Evolutionary conservation across 768 basidiomycete genomes (phyloP), one percentile per base, ranked within the genome.

Genomic region (Trametes maxima): DNA sequence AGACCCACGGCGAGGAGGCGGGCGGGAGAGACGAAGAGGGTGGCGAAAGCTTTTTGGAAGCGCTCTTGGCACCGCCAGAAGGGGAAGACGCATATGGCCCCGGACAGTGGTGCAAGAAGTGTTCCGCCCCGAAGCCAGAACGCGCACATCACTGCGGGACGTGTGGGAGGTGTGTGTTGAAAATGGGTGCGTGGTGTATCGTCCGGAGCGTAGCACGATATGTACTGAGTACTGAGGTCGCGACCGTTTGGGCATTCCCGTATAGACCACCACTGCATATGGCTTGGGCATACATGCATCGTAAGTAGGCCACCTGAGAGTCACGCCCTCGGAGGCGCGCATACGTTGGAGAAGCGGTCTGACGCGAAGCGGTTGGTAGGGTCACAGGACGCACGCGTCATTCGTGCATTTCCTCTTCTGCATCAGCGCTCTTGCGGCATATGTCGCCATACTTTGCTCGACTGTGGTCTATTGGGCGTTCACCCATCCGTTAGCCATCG

Each of bases 191-290:
- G 86, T 74, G 6, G 17, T 1, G 14, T 17, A 22, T 16, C 25
- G 33, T 36, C 17, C 14, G 11, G 25, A 54, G 17, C 24, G 36
- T 51, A 42, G 22, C 7, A 37, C 28, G 42, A 16, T 14, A 21
- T 48, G 12, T 55, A 24, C 42, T 36, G 11, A 36, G 46, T 19
- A 33, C 53, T n/a, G 33, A 0, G 17, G n/a, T 44, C 19, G 5
- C 35, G 2, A 16, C 2, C 2, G 17, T 35, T 36, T 12, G 54
- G n/a, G 14, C 35, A 35, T 5, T 4, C 25, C 2, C 12, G 19
- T 16, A 11, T 66, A 93, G 91, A 94, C 71, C 92, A 94, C 68
- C 92, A 94, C 68, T 94, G 92, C 69, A 89, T 87, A 6, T 94
- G 92, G 92, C 75, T 94, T 22, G 92, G 86, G 39, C 75, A 80